Evolutionary conservation across 306 rosid genomes (phyloP).

Genomic region (Vigna trinervia): DNA sequence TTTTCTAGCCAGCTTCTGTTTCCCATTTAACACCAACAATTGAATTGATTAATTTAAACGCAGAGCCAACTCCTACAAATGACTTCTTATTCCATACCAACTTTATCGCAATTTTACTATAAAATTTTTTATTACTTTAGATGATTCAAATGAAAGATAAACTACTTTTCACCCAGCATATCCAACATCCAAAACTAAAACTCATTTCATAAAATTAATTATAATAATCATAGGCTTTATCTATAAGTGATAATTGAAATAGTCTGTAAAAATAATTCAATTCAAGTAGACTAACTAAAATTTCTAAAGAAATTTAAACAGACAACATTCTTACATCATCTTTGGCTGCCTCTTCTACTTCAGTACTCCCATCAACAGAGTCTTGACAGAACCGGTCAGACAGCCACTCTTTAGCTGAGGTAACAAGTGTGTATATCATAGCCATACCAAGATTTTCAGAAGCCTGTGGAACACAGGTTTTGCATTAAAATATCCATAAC

Average conservation of each 20-base stretch:
- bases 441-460: slow-evolving; percentile 99
- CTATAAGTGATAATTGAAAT: not conserved
- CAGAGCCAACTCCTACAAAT: not conserved
- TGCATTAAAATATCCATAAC: slow-evolving; percentile 44
- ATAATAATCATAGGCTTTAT: not conserved
- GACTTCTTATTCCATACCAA: not conserved
- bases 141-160: not conserved
- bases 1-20: not conserved
- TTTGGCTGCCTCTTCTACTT: slow-evolving; percentile 86
- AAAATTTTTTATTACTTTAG: not conserved
- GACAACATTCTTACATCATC: slow-evolving; percentile 71
- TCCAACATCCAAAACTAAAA: not conserved
- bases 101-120: not conserved
- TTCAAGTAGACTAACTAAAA: not conserved
- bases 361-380: slow-evolving; percentile 54
- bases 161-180: not conserved
- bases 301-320: slow-evolving; percentile 17
- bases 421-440: slow-evolving; percentile 93
- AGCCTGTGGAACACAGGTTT: slow-evolving; percentile 67
- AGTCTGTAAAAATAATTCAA: not conserved
- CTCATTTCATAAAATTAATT: not conserved
- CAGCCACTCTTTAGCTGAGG: slow-evolving; percentile 97
- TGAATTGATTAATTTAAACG: not conserved
- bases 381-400: slow-evolving; percentile 76
- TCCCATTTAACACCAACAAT: not conserved